phyloP scores from a whole-genome alignment of 2,329 filamentous ascomycete species.

The Ascochyta lentis region DNA sequence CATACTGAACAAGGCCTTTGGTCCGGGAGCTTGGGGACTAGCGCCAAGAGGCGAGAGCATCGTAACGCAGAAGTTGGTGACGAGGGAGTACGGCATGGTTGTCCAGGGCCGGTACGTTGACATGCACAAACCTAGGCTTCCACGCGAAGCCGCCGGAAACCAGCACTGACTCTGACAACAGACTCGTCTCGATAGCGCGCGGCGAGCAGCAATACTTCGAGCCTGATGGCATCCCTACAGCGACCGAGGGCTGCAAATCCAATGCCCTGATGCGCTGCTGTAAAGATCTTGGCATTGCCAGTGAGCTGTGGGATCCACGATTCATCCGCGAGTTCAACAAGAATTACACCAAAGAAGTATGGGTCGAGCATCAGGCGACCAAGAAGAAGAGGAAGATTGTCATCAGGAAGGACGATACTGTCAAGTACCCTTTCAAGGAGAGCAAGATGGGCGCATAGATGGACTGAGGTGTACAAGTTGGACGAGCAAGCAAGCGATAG shows the following conservation, averaged over 20 bases:
- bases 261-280: constrained; percentile 98
- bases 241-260: constrained; percentile 95
- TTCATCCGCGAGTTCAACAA: constrained; percentile 86
- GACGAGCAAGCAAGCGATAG: background rate
- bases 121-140: background rate
- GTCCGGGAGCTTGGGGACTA: constrained; percentile 93
- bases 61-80: constrained; percentile 80
- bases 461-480: background rate
- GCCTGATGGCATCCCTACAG: constrained; percentile 87
- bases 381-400: constrained; percentile 93
- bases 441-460: constrained; percentile 31
- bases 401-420: constrained; percentile 80
- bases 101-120: constrained; percentile 78
- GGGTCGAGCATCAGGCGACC: constrained; percentile 84
- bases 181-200: constrained; percentile 88
- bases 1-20: constrained; percentile 89
- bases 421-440: constrained; percentile 69
- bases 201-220: constrained; percentile 95
- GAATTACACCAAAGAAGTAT: constrained; percentile 76
- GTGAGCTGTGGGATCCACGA: constrained; percentile 94
- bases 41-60: constrained; percentile 86
- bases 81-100: constrained; percentile 91
- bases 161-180: constrained; percentile 47
- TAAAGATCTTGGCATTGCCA: constrained; percentile 94
- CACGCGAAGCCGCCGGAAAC: background rate